Evolutionary conservation across 176 grass and related monocot species (phyloP), one percentile per base, ranked within the genome.

Genomic region (Oryza meridionalis): DNA sequence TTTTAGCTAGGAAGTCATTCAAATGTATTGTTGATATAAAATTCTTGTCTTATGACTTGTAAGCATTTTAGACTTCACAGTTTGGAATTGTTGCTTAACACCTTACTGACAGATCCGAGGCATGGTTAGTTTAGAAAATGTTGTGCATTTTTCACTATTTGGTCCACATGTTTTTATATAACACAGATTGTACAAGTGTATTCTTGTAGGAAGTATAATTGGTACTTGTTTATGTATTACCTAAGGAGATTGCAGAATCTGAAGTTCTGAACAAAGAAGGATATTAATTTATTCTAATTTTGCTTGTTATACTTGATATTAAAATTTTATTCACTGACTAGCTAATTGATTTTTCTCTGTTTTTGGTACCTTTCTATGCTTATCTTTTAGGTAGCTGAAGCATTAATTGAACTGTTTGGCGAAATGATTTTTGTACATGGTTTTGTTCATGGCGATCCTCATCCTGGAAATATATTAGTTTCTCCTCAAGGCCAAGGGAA

Each of bases 341-440:
- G 61, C 27, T 69, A 35, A 72, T 72, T 64, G 2, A 15, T 45
- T 42, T 61, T 42, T 64, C 21, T 79, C 6, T 47, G 50, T 62
- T 49, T 81, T 71, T 53, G 9, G 22, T 50, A 31, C 21, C 19
- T 76, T 17, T 33, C 29, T 37, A 5, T 68, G 29, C 86, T 82
- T 53, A 45, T 37, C 29, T 88, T 88, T 65, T 84, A 98, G 95
- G 92, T 98, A 88, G 95, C 95, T 68, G 86, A 90, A 84, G 81
- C 88, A 86, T 86, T 98, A 79, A 93, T 98, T 75, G 87, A 90
- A 75, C 21, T 98, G 3, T 98, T 98, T 88, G 92, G 90, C 26
- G 87, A 98, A 94, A 98, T 98, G 95, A 86, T 98, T 85, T 98
- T 98, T 84, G 75, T 98, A 38, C 92, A 98, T 80, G 95, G 95